Conservation (phyloP, 2,329 filamentous ascomycete species). For the Periconia macrospinosa region DNA sequence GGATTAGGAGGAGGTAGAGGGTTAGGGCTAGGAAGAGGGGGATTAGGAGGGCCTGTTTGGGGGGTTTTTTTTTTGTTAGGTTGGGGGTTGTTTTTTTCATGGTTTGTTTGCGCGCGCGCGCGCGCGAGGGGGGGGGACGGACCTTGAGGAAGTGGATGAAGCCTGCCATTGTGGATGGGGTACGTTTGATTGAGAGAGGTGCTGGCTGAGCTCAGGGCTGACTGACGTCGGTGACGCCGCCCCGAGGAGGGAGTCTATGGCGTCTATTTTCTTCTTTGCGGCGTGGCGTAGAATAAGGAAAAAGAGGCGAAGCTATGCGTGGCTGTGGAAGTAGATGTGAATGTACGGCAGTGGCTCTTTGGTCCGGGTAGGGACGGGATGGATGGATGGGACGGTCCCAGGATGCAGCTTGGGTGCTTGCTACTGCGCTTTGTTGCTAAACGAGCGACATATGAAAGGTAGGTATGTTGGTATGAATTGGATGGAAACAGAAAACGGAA, state of each 20-base stretch:
- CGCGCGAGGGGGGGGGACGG: slow-evolving; percentile 8
- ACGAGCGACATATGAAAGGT: neutral
- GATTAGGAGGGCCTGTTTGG: slow-evolving; percentile 46
- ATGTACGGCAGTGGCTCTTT: neutral
- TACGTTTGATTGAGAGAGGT: neutral
- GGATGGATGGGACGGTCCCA: neutral
- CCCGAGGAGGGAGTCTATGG: neutral
- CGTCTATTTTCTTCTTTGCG: neutral
- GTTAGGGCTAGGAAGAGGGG: slow-evolving; percentile 48
- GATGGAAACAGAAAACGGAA: neutral
- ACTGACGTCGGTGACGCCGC: no score
- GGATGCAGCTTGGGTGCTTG: neutral
- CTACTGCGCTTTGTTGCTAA: neutral
- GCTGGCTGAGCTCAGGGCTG: neutral
- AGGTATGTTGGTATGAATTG: neutral
- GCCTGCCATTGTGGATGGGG: slow-evolving; percentile 30
- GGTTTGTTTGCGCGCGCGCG: neutral
- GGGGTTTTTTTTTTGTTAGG: slow-evolving; percentile 18
- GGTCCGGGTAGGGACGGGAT: neutral
- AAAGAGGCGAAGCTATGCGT: neutral
- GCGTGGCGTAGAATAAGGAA: neutral
- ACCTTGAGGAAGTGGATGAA: slow-evolving; percentile 40
- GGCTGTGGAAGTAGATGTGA: neutral
- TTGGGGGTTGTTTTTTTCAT: neutral
- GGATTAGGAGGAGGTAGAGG: slow-evolving; percentile 47